Conservation (phyloP, 768 basidiomycete genomes). For the Pisolithus orientalis region DNA sequence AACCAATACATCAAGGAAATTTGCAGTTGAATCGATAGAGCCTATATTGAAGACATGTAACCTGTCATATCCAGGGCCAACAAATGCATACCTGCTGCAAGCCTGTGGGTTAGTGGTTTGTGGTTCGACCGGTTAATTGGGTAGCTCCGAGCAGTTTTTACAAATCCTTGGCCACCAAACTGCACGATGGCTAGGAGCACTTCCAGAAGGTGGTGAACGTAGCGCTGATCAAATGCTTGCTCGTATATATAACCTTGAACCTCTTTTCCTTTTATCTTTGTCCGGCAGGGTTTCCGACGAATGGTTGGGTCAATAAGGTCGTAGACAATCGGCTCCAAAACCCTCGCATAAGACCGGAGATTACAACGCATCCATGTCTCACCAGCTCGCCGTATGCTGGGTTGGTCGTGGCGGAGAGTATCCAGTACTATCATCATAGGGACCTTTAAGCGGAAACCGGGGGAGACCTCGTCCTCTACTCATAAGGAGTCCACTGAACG, state of each 20-base stretch:
- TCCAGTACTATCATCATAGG: constrained; percentile 89
- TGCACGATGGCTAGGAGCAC: constrained; percentile 69
- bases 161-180: constrained; percentile 88
- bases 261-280: constrained; percentile 58
- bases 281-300: constrained; percentile 40
- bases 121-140: constrained; percentile 62
- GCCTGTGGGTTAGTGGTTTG: constrained; percentile 51
- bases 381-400: constrained; percentile 66
- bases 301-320: constrained; percentile 71
- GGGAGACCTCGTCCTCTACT: constrained; percentile 72
- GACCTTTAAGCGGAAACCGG: constrained; percentile 76
- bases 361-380: constrained; percentile 98
- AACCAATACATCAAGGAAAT: constrained; percentile 72
- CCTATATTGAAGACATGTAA: constrained; percentile 7
- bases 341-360: constrained; percentile 82
- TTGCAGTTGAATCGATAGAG: constrained; percentile 47
- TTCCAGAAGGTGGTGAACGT: constrained; percentile 69
- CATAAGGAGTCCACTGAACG: constrained; percentile 1
- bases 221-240: constrained; percentile 70
- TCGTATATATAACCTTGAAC: constrained; percentile 65
- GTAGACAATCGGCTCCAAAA: constrained; percentile 82
- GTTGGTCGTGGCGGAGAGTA: constrained; percentile 70
- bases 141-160: constrained; percentile 63
- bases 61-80: background rate
- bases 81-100: constrained; percentile 46